These are phyloP conservation scores for Ambrosia artemisiifolia DNA, from an alignment of 129 eudicot genomes.

Conservation along the genomic window DNA sequence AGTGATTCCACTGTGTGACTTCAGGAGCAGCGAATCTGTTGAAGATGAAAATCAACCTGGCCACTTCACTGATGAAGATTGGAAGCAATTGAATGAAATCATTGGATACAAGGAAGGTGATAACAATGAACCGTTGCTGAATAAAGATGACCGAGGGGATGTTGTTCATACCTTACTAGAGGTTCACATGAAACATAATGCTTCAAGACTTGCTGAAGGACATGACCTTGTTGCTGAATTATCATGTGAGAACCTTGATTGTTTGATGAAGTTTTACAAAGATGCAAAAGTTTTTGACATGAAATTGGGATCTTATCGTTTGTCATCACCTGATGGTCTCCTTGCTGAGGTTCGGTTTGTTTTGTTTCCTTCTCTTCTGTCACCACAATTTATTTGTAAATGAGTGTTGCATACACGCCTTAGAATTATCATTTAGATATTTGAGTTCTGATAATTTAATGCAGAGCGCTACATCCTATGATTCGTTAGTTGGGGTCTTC, in stretches of 20 bases:
- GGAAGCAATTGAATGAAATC: constrained; percentile 80
- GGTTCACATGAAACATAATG: constrained; percentile 96
- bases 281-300: constrained; percentile 86
- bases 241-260: constrained; percentile 87
- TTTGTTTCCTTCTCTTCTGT: not conserved
- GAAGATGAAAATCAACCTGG: constrained; percentile 71
- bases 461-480: constrained; percentile 83
- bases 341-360: constrained; percentile 72
- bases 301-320: constrained; percentile 84
- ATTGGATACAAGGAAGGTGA: constrained; percentile 95
- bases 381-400: not conserved
- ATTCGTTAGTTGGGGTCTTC: constrained; percentile 81
- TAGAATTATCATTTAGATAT: constrained; percentile 13
- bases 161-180: constrained; percentile 61
- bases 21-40: constrained; percentile 57
- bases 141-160: constrained; percentile 42
- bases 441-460: constrained; percentile 19
- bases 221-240: constrained; percentile 78
- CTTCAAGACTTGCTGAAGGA: constrained; percentile 72
- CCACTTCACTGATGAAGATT: constrained; percentile 68
- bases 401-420: constrained; percentile 3
- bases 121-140: constrained; percentile 40
- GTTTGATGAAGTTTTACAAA: constrained; percentile 65
- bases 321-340: constrained; percentile 90
- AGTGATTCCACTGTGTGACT: constrained; percentile 9